Evolutionary conservation across 2,329 filamentous ascomycete species (phyloP), one percentile per base, ranked within the genome.

Genomic region (Ophiostoma pallidulum): DNA sequence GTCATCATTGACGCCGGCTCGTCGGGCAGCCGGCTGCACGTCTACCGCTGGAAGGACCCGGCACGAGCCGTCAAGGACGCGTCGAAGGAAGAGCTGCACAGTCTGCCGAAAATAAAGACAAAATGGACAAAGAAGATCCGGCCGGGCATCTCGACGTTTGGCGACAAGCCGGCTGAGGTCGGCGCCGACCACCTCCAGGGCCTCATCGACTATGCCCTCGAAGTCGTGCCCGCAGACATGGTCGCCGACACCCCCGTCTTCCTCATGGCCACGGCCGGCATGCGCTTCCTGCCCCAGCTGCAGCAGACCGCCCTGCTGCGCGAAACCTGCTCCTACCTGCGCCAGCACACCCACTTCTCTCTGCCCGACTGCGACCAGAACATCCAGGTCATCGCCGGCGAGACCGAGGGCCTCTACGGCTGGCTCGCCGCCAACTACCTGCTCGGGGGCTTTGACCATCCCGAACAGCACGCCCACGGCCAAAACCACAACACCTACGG

Each of bases 381-480:
- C 60, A 83, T 98, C 14, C 90, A 96, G 63, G 88, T 97, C 28
- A 98, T 98, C 53, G 80, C 89, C 0, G 92, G 92, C 37, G 90
- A 95, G 64, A 97, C 92, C 0, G 92, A 98, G 64, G 92, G 90
- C 3, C 66, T 98, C 26, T 98, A 97, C 59, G 92, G 92, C 33
- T 98, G 92, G 92, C 85, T 98, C 57, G 91, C 94, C 8, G 86
- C 91, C 45, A 98, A 98, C 61, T 98, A 98, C 60, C 68, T 98
- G 26, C 73, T 98, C 1, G 91, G 89, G 24, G 88, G 89, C 4
- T 97, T 98, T 58, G 86, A 97, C 62, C 71, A 76, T 16, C 82
- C 87, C 0, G 69, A 82, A 43, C 68, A 79, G 13, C 86, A 95
- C 58, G 70, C 78, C 45, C 88, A 95, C 62, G 89, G 88, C 45